phyloP scores from a whole-genome alignment of 2,329 filamentous ascomycete genomes.

The Juglanconis juglandina region DNA sequence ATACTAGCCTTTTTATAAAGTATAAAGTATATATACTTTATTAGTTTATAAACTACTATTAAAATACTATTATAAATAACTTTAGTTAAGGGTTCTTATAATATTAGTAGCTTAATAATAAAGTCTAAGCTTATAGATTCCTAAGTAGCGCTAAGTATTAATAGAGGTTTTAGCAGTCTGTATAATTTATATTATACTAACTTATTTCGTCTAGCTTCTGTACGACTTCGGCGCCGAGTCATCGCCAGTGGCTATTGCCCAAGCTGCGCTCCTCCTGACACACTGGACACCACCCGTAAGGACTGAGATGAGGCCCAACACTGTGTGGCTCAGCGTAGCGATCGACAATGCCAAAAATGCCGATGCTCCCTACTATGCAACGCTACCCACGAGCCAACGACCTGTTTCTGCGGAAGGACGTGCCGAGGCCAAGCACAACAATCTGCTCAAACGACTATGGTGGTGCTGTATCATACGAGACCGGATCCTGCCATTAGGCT shows the following conservation, averaged over 20 bases:
- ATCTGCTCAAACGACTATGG: slow-evolving; percentile 43
- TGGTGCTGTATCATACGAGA: slow-evolving; percentile 52
- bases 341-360: slow-evolving; percentile 46
- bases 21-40: too few species aligned
- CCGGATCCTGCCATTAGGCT: slow-evolving; percentile 43
- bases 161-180: too few species aligned
- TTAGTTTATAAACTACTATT: too few species aligned
- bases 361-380: slow-evolving; percentile 39
- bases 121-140: too few species aligned
- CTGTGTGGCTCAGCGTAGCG: slow-evolving; percentile 42
- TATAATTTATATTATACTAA: too few species aligned
- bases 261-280: slow-evolving; percentile 37
- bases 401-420: slow-evolving; percentile 22
- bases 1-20: too few species aligned
- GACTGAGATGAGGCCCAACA: slow-evolving; percentile 33
- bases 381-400: slow-evolving; percentile 24
- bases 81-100: too few species aligned
- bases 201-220: slow-evolving; percentile 28
- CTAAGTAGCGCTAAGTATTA: too few species aligned
- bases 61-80: too few species aligned
- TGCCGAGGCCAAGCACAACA: not conserved
- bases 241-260: slow-evolving; percentile 34
- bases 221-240: slow-evolving; percentile 40
- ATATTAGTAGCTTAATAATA: too few species aligned
- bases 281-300: slow-evolving; percentile 35